Percentiles rank a stretch among this genome's conserved stretches.
phyloP scores from a whole-genome alignment of 2,329 filamentous ascomycete genomes.

The Nigrograna mackinnonii region DNA sequence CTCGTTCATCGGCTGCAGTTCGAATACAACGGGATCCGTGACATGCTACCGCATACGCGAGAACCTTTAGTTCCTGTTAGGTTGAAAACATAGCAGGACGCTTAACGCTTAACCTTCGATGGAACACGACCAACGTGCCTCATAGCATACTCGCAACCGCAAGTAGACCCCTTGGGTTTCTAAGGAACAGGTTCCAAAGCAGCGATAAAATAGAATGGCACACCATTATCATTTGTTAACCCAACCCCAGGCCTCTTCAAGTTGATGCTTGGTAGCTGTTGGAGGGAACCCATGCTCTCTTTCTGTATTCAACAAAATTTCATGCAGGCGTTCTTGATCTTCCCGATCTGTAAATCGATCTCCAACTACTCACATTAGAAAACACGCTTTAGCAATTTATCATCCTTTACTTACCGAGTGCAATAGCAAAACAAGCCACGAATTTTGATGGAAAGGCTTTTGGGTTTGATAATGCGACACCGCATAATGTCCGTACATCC shows the following conservation, averaged over 20 bases:
- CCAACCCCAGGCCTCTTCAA: conserved; percentile 42
- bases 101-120: no score
- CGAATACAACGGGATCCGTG: background rate
- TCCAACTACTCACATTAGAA: conserved; percentile 24
- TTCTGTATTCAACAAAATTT: conserved; percentile 25
- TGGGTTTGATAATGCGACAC: conserved; percentile 36
- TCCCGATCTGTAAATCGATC: conserved; percentile 34
- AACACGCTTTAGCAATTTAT: conserved; percentile 1
- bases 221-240: background rate
- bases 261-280: conserved; percentile 31
- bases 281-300: conserved; percentile 37
- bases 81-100: no score
- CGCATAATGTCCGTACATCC: conserved; percentile 38
- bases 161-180: background rate
- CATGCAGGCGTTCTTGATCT: conserved; percentile 33
- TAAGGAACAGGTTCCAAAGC: background rate
- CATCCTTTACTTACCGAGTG: conserved; percentile 25
- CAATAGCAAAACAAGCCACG: conserved; percentile 40
- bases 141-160: background rate
- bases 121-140: no score
- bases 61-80: background rate
- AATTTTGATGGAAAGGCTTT: conserved; percentile 40
- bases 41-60: background rate
- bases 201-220: background rate
- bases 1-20: background rate